These are phyloP conservation scores for Phialophora macrospora DNA, from an alignment of 2,329 filamentous ascomycete genomes.

Conservation along the genomic window DNA sequence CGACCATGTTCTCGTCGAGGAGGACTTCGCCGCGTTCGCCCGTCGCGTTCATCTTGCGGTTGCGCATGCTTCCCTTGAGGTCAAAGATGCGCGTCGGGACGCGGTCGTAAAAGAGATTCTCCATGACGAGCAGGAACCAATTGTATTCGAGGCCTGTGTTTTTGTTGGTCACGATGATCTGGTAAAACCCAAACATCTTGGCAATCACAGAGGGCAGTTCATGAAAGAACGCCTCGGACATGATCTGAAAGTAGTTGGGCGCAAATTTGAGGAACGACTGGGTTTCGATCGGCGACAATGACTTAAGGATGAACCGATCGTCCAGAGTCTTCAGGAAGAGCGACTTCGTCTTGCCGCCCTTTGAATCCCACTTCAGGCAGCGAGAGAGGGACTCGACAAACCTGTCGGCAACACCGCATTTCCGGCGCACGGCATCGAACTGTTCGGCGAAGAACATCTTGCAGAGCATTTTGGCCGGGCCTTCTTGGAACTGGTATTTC, in stretches of 20 bases:
- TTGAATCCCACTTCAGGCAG: slow-evolving; percentile 97
- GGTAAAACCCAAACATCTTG: slow-evolving; percentile 99
- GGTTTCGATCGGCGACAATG: slow-evolving; percentile 86
- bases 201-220: slow-evolving; percentile 95
- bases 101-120: slow-evolving; percentile 97
- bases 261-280: slow-evolving; percentile 94
- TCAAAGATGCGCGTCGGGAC: slow-evolving; percentile 89
- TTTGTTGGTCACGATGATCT: slow-evolving; percentile 95
- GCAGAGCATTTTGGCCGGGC: slow-evolving; percentile 92
- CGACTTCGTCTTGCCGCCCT: slow-evolving; percentile 96
- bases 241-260: slow-evolving; percentile 95
- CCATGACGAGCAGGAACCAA: slow-evolving; percentile 91
- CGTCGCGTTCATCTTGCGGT: slow-evolving; percentile 94
- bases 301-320: slow-evolving; percentile 91
- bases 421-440: slow-evolving; percentile 90
- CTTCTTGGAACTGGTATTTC: slow-evolving; percentile 93
- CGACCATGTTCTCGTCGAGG: slow-evolving; percentile 97
- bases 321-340: slow-evolving; percentile 96
- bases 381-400: slow-evolving; percentile 94
- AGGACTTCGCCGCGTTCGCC: slow-evolving; percentile 96
- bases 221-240: slow-evolving; percentile 94
- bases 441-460: slow-evolving; percentile 99
- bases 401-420: slow-evolving; percentile 89
- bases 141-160: slow-evolving; percentile 90
- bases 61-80: slow-evolving; percentile 97